phyloP scores from a whole-genome alignment of 345 rosid genomes.

The Nasturtium officinale region DNA sequence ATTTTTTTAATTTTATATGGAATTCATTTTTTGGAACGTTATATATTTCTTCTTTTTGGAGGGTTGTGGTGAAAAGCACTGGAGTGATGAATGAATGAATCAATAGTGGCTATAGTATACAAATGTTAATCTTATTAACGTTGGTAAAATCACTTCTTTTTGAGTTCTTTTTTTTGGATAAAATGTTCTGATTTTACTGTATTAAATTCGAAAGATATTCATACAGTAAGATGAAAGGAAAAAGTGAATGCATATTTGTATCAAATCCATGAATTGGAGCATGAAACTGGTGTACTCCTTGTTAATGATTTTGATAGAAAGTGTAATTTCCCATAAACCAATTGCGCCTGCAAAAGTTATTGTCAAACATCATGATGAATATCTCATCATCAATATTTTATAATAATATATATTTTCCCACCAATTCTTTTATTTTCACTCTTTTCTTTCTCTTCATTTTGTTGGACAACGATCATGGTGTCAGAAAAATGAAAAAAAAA shows the following conservation, averaged over 20 bases:
- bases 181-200: neutral
- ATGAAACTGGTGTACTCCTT: neutral
- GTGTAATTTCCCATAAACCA: conserved; percentile 24
- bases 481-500: neutral
- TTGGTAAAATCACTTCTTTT: neutral
- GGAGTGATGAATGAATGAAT: neutral
- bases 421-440: neutral
- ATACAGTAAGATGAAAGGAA: neutral
- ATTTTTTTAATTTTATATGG: conserved; percentile 12
- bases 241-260: neutral
- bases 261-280: conserved; percentile 11
- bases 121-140: neutral
- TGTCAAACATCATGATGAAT: conserved; percentile 37
- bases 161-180: neutral
- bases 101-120: conserved; percentile 14
- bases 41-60: neutral
- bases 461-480: conserved; percentile 21
- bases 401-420: conserved; percentile 31
- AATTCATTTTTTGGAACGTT: conserved; percentile 7
- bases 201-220: neutral
- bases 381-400: conserved; percentile 40
- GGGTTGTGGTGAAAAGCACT: neutral
- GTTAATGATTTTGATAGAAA: conserved; percentile 31
- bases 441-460: neutral
- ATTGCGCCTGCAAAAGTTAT: conserved; percentile 30